Conservation (phyloP, 192 early-diverging fungal species). For the Borealophlyctis nickersoniae region DNA sequence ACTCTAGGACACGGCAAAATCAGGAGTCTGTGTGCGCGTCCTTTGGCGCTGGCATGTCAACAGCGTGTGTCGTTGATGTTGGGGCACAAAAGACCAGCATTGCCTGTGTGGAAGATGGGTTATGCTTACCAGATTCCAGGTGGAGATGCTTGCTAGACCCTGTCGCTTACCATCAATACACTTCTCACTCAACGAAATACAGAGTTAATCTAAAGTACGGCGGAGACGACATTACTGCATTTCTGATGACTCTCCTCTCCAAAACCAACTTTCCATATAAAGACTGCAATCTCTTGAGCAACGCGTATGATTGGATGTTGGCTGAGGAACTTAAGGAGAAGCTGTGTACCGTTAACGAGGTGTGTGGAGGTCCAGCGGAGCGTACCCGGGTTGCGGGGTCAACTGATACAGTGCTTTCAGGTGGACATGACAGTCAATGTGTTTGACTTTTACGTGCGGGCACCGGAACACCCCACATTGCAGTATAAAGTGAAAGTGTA, state of each 20-base stretch:
- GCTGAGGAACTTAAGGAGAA: constrained; percentile 80
- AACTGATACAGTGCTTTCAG: constrained; percentile 25
- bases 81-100: constrained; percentile 86
- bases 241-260: constrained; percentile 63
- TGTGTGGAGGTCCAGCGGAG: constrained; percentile 12
- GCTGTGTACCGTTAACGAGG: constrained; percentile 79
- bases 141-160: too few species aligned
- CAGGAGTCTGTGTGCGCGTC: constrained; percentile 78
- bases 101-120: constrained; percentile 81
- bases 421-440: constrained; percentile 80
- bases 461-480: constrained; percentile 63
- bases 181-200: not conserved
- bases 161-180: too few species aligned
- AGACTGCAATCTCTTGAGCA: constrained; percentile 52
- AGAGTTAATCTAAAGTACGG: constrained; percentile 66
- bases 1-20: not conserved
- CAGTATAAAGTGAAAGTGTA: constrained; percentile 84
- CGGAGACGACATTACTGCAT: constrained; percentile 84
- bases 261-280: constrained; percentile 73
- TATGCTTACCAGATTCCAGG: too few species aligned
- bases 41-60: constrained; percentile 82
- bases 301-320: constrained; percentile 70
- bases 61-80: constrained; percentile 86
- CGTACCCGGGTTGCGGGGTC: not conserved
- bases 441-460: constrained; percentile 76